Evolutionary conservation across 2,329 filamentous ascomycete genomes (phyloP).

Genomic region (Akanthomyces uredinophilus): DNA sequence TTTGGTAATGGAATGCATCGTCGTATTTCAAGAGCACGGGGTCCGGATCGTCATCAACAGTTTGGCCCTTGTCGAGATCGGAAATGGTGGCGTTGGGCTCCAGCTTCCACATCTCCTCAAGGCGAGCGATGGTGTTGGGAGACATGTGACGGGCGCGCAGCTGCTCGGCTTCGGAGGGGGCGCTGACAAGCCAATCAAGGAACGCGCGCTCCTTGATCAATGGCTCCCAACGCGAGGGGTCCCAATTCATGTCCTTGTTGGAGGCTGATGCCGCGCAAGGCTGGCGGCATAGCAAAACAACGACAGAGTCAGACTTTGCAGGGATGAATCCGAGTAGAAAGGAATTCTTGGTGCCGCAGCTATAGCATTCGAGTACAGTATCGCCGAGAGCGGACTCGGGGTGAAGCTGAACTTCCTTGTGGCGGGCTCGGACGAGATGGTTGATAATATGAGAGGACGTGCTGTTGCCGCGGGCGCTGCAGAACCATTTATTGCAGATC

Average conservation of each 20-base stretch:
- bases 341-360: conserved; percentile 98
- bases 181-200: conserved; percentile 83
- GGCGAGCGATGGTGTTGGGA: conserved; percentile 88
- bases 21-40: conserved; percentile 92
- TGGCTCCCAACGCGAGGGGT: conserved; percentile 95
- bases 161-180: conserved; percentile 90
- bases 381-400: conserved; percentile 89
- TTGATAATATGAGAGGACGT: conserved; percentile 98
- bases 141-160: conserved; percentile 89
- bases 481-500: conserved; percentile 97
- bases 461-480: conserved; percentile 92
- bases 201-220: conserved; percentile 96
- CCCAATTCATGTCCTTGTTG: conserved; percentile 99
- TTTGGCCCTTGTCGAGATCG: conserved; percentile 85
- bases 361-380: conserved; percentile 96
- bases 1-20: conserved; percentile 97
- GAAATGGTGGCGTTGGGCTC: conserved; percentile 82
- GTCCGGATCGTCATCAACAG: conserved; percentile 90
- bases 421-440: conserved; percentile 90
- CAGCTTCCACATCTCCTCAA: conserved; percentile 99
- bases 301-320: conserved; percentile 96
- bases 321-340: conserved; percentile 97
- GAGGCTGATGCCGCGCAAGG: conserved; percentile 92
- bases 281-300: conserved; percentile 92
- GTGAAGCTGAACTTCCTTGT: conserved; percentile 98